phyloP scores from a whole-genome alignment of 352 stramenopile species.

The Aphanomyces euteiches region DNA sequence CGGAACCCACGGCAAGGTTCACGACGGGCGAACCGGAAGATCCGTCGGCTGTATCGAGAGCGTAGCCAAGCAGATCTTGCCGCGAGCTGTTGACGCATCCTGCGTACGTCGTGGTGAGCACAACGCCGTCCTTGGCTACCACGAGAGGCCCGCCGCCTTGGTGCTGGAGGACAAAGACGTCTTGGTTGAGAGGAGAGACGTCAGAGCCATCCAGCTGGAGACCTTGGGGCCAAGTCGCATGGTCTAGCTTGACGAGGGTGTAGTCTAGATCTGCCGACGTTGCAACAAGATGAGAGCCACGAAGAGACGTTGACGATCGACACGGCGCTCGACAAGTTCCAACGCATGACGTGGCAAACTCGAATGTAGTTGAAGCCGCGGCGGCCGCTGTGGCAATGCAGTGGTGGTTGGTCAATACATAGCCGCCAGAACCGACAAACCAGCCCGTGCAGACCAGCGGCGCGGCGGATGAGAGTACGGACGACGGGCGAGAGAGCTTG shows the following conservation, averaged over 20 bases:
- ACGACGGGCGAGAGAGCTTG: not conserved
- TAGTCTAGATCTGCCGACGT: slow-evolving; percentile 11
- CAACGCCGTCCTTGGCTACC: not conserved
- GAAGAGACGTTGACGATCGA: not conserved
- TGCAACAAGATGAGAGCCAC: slow-evolving; percentile 2
- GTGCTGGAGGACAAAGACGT: not conserved
- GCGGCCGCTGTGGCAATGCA: not conserved
- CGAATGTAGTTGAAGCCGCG: not conserved
- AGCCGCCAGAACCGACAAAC: slow-evolving; percentile 10
- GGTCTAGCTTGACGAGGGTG: not conserved
- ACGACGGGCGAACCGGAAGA: slow-evolving; percentile 20
- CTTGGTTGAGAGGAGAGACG: not conserved
- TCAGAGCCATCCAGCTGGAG: not conserved
- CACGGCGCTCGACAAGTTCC: not conserved
- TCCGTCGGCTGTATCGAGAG: not conserved
- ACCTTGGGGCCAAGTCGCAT: not conserved
- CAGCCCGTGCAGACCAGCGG: slow-evolving; percentile 20
- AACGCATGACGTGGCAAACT: not conserved
- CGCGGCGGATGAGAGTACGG: not conserved
- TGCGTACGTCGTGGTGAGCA: slow-evolving; percentile 6
- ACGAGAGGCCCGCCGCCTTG: not conserved
- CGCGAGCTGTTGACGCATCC: slow-evolving; percentile 3
- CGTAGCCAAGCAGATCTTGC: slow-evolving; percentile 3
- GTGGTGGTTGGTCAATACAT: slow-evolving; percentile 15
- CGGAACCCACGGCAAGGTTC: not conserved